These are phyloP conservation scores for Taiozyma sp. DNA, from an alignment of 1,139 yeast genomes.

Conservation along the genomic window DNA sequence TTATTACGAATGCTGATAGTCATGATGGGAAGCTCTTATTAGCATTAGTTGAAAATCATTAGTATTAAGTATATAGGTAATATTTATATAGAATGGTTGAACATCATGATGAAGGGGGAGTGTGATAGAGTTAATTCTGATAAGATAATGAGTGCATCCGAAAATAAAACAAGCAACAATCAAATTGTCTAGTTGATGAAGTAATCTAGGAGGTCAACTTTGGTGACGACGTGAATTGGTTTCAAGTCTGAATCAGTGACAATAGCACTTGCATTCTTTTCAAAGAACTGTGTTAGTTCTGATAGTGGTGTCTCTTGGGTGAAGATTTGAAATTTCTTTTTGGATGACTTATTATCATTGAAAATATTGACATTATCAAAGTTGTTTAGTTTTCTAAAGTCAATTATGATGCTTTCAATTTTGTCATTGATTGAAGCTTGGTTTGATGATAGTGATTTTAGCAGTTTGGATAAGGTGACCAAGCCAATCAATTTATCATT, in stretches of 20 bases:
- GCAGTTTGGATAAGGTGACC: constrained; percentile 69
- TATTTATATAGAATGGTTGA: no score
- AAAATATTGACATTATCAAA: constrained; percentile 57
- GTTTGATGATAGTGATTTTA: constrained; percentile 63
- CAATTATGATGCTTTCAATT: constrained; percentile 60
- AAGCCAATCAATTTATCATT: constrained; percentile 63
- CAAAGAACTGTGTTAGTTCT: constrained; percentile 74
- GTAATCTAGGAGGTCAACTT: constrained; percentile 76
- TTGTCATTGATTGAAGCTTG: constrained; percentile 55
- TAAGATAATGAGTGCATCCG: no score
- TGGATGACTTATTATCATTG: constrained; percentile 55
- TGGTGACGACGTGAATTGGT: constrained; percentile 83
- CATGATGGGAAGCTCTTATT: no score
- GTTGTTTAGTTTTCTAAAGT: constrained; percentile 68
- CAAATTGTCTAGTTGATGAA: constrained; percentile 19
- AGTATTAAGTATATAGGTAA: no score
- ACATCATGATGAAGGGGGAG: background rate
- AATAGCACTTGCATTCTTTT: constrained; percentile 81
- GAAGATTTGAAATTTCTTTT: constrained; percentile 66
- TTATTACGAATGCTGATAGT: no score
- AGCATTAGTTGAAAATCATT: no score
- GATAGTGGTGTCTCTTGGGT: constrained; percentile 63
- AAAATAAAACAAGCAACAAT: no score
- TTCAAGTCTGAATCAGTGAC: constrained; percentile 67
- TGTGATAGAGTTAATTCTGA: background rate